Evolutionary conservation across 179 eudicot species (phyloP).

Genomic region (Heliamphora pulchella): DNA sequence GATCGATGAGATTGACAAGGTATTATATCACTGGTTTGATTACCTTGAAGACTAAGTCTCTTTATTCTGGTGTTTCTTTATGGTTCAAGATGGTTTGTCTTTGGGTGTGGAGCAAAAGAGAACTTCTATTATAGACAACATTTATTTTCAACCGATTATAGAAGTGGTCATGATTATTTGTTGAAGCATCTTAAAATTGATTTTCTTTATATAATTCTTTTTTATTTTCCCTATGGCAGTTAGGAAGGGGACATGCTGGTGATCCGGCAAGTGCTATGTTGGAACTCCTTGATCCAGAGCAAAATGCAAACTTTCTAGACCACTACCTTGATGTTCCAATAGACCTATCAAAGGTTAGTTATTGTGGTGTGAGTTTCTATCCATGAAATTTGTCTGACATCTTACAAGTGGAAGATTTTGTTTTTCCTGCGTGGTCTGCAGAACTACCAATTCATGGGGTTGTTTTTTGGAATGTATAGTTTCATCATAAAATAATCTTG

Average conservation of each 20-base stretch:
- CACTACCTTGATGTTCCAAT: slow-evolving; percentile 98
- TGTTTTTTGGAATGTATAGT: background rate
- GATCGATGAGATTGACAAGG: slow-evolving; percentile 99
- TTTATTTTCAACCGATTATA: background rate
- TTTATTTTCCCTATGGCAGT: slow-evolving; percentile 34
- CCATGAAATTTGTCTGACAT: background rate
- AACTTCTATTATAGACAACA: background rate
- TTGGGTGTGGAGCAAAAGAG: background rate
- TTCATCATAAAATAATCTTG: slow-evolving; percentile 1
- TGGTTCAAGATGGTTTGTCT: background rate
- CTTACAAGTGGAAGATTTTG: background rate
- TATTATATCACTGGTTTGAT: slow-evolving; percentile 23
- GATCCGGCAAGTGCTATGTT: slow-evolving; percentile 99
- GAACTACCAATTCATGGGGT: background rate
- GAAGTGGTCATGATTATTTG: background rate
- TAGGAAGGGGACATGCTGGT: slow-evolving; percentile 96
- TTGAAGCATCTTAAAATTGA: slow-evolving; percentile 7
- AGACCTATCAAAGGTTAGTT: slow-evolving; percentile 86
- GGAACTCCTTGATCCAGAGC: slow-evolving; percentile 99
- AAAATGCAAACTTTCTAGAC: slow-evolving; percentile 93
- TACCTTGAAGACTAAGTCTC: background rate
- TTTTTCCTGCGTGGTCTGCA: background rate
- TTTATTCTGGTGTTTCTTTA: background rate
- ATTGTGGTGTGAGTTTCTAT: background rate
- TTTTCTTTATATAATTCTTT: background rate